Conservation (phyloP, 257 asterid genomes). For the Cruciata laevipes region DNA sequence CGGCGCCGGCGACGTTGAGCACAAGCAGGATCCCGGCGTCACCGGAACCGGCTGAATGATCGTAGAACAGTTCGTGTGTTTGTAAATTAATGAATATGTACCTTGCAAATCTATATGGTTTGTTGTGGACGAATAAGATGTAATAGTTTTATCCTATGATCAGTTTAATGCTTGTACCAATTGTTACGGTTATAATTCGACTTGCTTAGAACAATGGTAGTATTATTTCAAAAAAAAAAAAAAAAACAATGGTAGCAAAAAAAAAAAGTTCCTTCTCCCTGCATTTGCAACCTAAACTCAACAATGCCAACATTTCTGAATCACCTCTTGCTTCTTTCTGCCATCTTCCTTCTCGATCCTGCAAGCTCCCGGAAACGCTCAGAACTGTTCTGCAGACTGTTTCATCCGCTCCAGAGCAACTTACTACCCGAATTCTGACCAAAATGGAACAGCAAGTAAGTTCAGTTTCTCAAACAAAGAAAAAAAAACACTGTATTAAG, state of each 20-base stretch:
- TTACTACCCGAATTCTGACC: constrained; percentile 63
- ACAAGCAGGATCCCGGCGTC: neutral
- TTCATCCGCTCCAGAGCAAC: constrained; percentile 62
- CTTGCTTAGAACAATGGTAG: too few relatives aligned
- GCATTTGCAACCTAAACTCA: constrained; percentile 11
- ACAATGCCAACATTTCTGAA: constrained; percentile 24
- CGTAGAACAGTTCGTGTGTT: neutral
- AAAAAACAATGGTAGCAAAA: too few relatives aligned
- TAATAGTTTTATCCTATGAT: too few relatives aligned
- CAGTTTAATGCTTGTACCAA: too few relatives aligned
- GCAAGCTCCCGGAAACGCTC: constrained; percentile 32
- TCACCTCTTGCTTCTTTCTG: constrained; percentile 21
- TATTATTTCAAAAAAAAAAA: too few relatives aligned
- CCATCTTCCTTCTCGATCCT: constrained; percentile 31
- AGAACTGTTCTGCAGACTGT: constrained; percentile 44
- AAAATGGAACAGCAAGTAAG: constrained; percentile 71
- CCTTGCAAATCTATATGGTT: neutral
- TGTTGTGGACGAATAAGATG: too few relatives aligned
- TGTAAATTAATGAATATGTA: too few relatives aligned
- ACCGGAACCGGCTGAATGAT: neutral
- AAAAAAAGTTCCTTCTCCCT: constrained; percentile 12
- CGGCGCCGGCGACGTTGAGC: neutral
- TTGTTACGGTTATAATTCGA: too few relatives aligned
- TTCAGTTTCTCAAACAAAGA: neutral
- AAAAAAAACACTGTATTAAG: neutral